Evolutionary conservation across 805 yeast species (phyloP).

Genomic region (fission yeast (Schizosaccharomyces pombe)): ASM294v3 CU329670.1:1784501-1785000

Average conservation of each 20-base stretch:
- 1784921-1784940: constrained; percentile 25
- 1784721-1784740: constrained; percentile 67
- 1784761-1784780: constrained; percentile 18
- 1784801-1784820: background rate
- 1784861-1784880: constrained; percentile 27
- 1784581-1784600: constrained; percentile 43
- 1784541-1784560: constrained; percentile 44
- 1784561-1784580: constrained; percentile 44
- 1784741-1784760: constrained; percentile 48
- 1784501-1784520: constrained; percentile 78
- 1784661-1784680: constrained; percentile 88
- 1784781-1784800: constrained; percentile 28
- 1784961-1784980: background rate
- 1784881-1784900: constrained; percentile 24
- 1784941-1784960: constrained; percentile 11
- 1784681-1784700: constrained; percentile 59
- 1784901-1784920: constrained; percentile 15
- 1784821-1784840: background rate
- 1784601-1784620: constrained; percentile 87
- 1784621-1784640: constrained; percentile 53
- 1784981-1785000: background rate
- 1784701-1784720: constrained; percentile 41
- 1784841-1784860: constrained; percentile 19
- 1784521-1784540: constrained; percentile 37
- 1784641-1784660: constrained; percentile 78